Evolutionary conservation across 176 grass and related monocot genomes (phyloP), one percentile per base, ranked within the genome.

Genomic region (Aegilops sharonensis): DNA sequence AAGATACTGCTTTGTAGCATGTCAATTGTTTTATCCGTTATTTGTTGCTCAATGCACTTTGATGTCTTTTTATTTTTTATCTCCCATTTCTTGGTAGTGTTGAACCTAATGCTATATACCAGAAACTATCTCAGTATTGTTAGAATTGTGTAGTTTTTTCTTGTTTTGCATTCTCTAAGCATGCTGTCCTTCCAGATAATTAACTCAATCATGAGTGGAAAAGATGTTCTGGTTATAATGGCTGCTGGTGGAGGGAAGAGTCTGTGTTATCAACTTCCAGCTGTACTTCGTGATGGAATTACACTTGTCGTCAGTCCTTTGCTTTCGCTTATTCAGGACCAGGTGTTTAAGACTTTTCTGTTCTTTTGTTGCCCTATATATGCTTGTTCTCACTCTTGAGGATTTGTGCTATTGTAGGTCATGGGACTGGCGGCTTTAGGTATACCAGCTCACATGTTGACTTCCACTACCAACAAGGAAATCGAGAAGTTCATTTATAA

Each of bases 171-270:
- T 74, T 75, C 61, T 82, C 14, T 87, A 81, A 86, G 54, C n/a
- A 72, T 80, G 54, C 66, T 67, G 37, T 69, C 9, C 43, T 86
- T 85, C 30, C 81, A 98, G 95, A 98, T 98, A 89, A 95, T 98
- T 84, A 98, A 98, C 81, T 86, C 93, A 54, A 77, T 94, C 85
- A 95, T 98, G 91, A 98, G 93, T 86, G 86, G 91, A 81, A 93
- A 86, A 83, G 95, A 98, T 84, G 86, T 91, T 72, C 86, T 98
- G 68, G 93, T 98, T 72, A 98, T 98, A 92, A 98, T 98, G 95
- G 95, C 93, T 79, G 91, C 95, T 80, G 95, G 95, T 56, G 91
- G 95, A 57, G 95, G 93, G 68, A 98, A 98, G 85, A 98, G 95
- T 80, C 68, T 98, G 35, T 94, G 95, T 60, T 98, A 98, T 66